These are phyloP conservation scores for Atkinsonella texensis DNA, from an alignment of 2,329 filamentous ascomycete species.

Conservation along the genomic window DNA sequence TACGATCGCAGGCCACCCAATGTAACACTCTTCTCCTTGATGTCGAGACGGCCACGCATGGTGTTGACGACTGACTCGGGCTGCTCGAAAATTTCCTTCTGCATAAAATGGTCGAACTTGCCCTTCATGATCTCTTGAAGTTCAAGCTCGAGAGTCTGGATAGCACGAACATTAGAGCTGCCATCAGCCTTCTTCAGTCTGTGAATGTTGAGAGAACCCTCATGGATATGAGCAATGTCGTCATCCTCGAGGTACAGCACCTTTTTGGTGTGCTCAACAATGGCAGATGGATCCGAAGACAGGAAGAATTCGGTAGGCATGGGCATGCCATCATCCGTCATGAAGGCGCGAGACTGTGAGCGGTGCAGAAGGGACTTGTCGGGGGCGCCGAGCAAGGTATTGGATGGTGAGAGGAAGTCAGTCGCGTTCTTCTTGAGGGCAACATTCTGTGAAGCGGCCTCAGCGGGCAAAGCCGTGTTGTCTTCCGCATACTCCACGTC, in stretches of 20 bases:
- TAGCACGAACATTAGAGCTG: constrained; percentile 90
- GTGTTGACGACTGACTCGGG: constrained; percentile 99
- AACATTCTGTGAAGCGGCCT: constrained; percentile 91
- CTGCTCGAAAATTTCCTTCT: constrained; percentile 99
- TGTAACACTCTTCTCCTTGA: constrained; percentile 86
- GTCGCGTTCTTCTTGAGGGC: constrained; percentile 81
- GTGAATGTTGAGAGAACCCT: constrained; percentile 98
- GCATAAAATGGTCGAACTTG: constrained; percentile 99
- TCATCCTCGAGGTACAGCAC: constrained; percentile 99
- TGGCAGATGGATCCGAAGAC: constrained; percentile 94
- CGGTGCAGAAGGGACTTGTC: constrained; percentile 98
- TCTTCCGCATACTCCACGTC: constrained; percentile 96
- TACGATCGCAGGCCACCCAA: constrained; percentile 93
- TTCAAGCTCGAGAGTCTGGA: constrained; percentile 97
- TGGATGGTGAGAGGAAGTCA: constrained; percentile 53
- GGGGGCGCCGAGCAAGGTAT: constrained; percentile 62
- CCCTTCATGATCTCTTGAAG: constrained; percentile 99
- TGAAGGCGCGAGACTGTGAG: constrained; percentile 96
- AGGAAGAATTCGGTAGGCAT: constrained; percentile 99
- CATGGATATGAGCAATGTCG: constrained; percentile 98
- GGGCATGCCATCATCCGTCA: constrained; percentile 94
- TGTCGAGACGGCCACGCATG: constrained; percentile 96
- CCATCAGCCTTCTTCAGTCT: constrained; percentile 94
- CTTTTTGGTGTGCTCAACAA: constrained; percentile 99
- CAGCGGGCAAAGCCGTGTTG: constrained; percentile 69